Base-by-base conservation (phyloP, 768 basidiomycete genomes). In the Russula foetens region DNA sequence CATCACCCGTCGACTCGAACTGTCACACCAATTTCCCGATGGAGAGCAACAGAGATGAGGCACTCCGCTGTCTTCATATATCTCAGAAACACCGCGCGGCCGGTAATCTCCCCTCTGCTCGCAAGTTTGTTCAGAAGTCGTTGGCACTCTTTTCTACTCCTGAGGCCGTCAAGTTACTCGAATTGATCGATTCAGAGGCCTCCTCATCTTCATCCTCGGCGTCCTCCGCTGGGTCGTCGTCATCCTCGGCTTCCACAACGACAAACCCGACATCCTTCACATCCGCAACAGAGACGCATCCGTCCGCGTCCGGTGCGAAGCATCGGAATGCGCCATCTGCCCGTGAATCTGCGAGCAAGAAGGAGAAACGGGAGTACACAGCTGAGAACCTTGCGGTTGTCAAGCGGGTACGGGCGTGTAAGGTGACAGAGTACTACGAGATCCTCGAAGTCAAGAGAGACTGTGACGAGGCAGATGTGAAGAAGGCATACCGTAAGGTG, bases 401-500 rank as follows among this genome's bases (percentile, higher is more conserved):
- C 59, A 89, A 90, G 73, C 79, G 93, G 52, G 88, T 98, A 49
- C 81, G 87, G 67, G 71, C 77, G 31, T 98, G 96, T 78, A 92
- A 90, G 73, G 81, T 85, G 28, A 90, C 90, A 28, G 86, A 90
- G 69, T 98, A 96, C 72, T 98, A 98, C 71, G 92, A 92, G 72
- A 98, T 98, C 63, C 73, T 98, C 67, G 79, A 81, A 7, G 71
- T 93, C 65, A 83, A 87, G 72, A 84, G 79, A 71, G 86, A 85
- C 17, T 93, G 92, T 68, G 89, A 91, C 35, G 92, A 93, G 69
- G 78, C 69, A 4, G 92, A 92, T 39, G 80, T 94, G 57, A 94
- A 97, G 80, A 94, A 91, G 75, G 94, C 95, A 8, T 98, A 98
- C 78, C 82, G 94, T 56, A 98, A 97, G 84, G 94, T 96, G 57